Conservation (phyloP, 2,329 filamentous ascomycete genomes). For the Penicillium griseofulvum region DNA sequence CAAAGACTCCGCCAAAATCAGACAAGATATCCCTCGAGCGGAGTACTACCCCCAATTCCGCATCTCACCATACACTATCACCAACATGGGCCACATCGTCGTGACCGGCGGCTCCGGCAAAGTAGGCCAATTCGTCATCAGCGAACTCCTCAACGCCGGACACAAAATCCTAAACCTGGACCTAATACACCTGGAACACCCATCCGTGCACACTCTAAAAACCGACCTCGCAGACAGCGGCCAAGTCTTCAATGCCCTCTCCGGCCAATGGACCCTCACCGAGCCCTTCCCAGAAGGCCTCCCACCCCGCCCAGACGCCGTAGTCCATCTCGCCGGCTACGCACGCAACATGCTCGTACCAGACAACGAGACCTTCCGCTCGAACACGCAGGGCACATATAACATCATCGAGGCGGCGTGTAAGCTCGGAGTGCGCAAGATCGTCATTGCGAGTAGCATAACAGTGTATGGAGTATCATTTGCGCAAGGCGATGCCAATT, state of each 20-base stretch:
- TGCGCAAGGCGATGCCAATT: conserved; percentile 57
- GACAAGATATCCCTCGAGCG: not conserved
- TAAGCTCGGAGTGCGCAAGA: conserved; percentile 61
- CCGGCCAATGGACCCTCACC: conserved; percentile 55
- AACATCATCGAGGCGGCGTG: conserved; percentile 63
- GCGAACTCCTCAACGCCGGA: conserved; percentile 50
- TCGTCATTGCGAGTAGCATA: conserved; percentile 59
- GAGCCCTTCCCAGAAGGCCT: conserved; percentile 37
- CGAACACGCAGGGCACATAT: conserved; percentile 58
- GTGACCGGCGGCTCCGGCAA: conserved; percentile 58
- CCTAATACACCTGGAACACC: conserved; percentile 43
- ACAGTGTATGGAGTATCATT: conserved; percentile 65
- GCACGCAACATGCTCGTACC: conserved; percentile 61
- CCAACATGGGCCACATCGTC: conserved; percentile 49
- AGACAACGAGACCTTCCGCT: conserved; percentile 58
- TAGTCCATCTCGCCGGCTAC: conserved; percentile 62
- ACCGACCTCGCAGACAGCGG: conserved; percentile 57
- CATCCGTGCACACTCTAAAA: conserved; percentile 53
- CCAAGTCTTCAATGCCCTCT: conserved; percentile 57
- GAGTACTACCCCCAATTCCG: not conserved
- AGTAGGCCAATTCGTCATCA: conserved; percentile 54
- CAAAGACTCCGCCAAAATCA: not conserved
- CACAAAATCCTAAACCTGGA: conserved; percentile 57
- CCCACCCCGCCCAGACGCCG: conserved; percentile 53
- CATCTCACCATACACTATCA: conserved; percentile 29